phyloP scores from a whole-genome alignment of 306 rosid genomes.

The Ochetophila trinervis region DNA sequence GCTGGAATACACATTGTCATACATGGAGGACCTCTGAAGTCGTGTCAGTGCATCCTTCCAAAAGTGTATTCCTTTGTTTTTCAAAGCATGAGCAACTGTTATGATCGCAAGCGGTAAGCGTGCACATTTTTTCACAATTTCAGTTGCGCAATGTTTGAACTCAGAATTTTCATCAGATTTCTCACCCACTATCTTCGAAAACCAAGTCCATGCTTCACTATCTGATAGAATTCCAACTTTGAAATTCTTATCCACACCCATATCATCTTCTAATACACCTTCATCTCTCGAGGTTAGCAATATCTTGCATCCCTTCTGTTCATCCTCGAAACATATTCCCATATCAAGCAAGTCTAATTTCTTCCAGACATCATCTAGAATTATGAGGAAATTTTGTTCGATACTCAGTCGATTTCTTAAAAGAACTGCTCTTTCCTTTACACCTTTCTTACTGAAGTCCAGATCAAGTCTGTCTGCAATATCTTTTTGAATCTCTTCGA shows the following conservation, averaged over 20 bases:
- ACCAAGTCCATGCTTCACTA: constrained; percentile 33
- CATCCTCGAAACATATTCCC: constrained; percentile 16
- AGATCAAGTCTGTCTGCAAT: not conserved
- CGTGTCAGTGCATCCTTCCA: constrained; percentile 26
- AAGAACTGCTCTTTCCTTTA: not conserved
- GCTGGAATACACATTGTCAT: constrained; percentile 9
- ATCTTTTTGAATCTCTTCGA: not conserved
- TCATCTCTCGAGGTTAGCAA: constrained; percentile 32
- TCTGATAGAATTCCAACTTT: not conserved
- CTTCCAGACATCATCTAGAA: constrained; percentile 40
- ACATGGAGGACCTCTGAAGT: constrained; percentile 1
- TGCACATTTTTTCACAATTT: constrained; percentile 29
- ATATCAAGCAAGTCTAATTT: constrained; percentile 17
- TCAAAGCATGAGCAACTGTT: no score
- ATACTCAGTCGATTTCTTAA: not conserved
- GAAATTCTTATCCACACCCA: constrained; percentile 18
- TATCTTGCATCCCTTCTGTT: constrained; percentile 25
- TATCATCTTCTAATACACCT: not conserved
- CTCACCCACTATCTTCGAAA: constrained; percentile 1
- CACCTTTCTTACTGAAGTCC: not conserved
- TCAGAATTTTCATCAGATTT: not conserved
- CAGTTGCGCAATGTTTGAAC: not conserved
- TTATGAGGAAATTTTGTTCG: not conserved
- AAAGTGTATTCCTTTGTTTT: not conserved
- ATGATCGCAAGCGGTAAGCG: constrained; percentile 20